Evolutionary conservation across 345 rosid genomes (phyloP).

Genomic region (rapeseed (Brassica napus)): Da-Ae NC_063445.1:2291501-2292000

Average conservation of each 20-base stretch:
- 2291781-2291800: background rate
- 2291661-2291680: constrained; percentile 28
- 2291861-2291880: no score
- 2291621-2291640: constrained; percentile 8
- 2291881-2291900: no score
- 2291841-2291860: no score
- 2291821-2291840: no score
- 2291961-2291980: no score
- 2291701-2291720: constrained; percentile 37
- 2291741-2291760: constrained; percentile 31
- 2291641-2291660: constrained; percentile 1
- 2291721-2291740: constrained; percentile 27
- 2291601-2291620: constrained; percentile 32
- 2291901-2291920: no score
- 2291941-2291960: no score
- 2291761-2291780: constrained; percentile 8
- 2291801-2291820: no score
- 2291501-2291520: constrained; percentile 47
- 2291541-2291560: background rate
- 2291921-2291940: no score
- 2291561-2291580: constrained; percentile 10
- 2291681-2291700: constrained; percentile 28
- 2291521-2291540: constrained; percentile 30
- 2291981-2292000: no score
- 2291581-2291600: constrained; percentile 22